Evolutionary conservation across 305 asterid genomes (phyloP), one percentile per base, ranked within the genome.

Genomic region (Andrographis paniculata): DNA sequence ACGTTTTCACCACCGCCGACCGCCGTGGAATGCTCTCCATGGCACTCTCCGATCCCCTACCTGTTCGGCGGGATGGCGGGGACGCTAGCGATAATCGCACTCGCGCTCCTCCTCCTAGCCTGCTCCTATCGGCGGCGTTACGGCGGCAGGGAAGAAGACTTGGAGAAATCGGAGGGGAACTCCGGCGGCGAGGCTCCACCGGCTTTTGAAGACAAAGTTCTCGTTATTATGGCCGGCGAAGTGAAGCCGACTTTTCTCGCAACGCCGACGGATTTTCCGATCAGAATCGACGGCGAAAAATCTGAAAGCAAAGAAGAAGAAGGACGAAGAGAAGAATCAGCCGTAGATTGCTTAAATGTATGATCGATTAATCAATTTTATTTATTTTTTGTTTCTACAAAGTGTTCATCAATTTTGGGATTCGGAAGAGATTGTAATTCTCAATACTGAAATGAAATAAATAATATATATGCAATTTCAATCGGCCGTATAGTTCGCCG

Each of bases 11-110:
- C 75, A 6, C 67, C 83, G 20, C 72, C 77, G 15, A 51, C 76
- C 39, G 49, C 59, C 50, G 24, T 50, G 37, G 68, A 72, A 17
- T 61, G 52, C 39, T 71, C 92, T 6, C 79, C 81, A 17, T 80
- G 87, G 84, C 87, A 68, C 73, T 77, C 92, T 27, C 84, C 87
- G 0, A 67, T 80, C 20, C 92, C 87, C 9, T 80, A 80, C 71
- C 79, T 80, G 40, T 80, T 77, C 63, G 87, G 87, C 1, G 92
- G 87, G 21, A 64, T 80, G 17, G 87, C 87, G 1, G 87, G 84
- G 45, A 72, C 77, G 92, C 64, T 80, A 3, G 83, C 81, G 0
- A 20, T 80, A 4, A 80, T 80, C 12, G 79, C 84, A 56, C 68
- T 77, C 9, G 92, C 87, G 11, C 87, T 80, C 43, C 58, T 80